These are phyloP conservation scores for Hypoxylon sp. DNA, from an alignment of 2,329 filamentous ascomycete genomes.

Conservation along the genomic window DNA sequence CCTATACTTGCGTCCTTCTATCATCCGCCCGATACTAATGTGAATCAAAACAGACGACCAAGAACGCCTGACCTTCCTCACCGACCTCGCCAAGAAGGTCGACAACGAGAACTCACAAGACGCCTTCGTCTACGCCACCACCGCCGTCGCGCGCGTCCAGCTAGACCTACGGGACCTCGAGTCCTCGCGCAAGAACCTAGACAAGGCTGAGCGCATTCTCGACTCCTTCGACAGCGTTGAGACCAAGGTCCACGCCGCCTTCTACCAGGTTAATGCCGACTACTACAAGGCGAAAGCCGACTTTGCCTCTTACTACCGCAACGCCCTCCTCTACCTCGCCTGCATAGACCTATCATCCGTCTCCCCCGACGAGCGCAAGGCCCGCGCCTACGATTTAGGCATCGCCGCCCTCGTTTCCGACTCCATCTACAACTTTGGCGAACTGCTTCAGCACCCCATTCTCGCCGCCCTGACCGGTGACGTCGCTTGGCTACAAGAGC, in stretches of 20 bases:
- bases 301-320: slow-evolving; percentile 97
- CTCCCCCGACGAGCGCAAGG: slow-evolving; percentile 78
- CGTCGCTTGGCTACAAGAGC: slow-evolving; percentile 89
- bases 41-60: slow-evolving; percentile 74
- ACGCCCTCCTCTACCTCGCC: slow-evolving; percentile 95
- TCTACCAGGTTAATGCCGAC: slow-evolving; percentile 94
- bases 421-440: slow-evolving; percentile 99
- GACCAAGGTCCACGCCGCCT: slow-evolving; percentile 93
- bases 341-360: slow-evolving; percentile 89
- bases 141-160: slow-evolving; percentile 89
- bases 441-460: slow-evolving; percentile 97
- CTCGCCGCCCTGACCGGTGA: slow-evolving; percentile 85
- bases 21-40: slow-evolving; percentile 1
- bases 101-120: slow-evolving; percentile 94
- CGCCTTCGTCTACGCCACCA: slow-evolving; percentile 92
- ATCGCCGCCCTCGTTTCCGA: slow-evolving; percentile 93
- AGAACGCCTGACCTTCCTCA: slow-evolving; percentile 87
- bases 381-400: slow-evolving; percentile 90
- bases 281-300: slow-evolving; percentile 96
- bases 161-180: slow-evolving; percentile 82
- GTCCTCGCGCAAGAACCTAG: slow-evolving; percentile 87
- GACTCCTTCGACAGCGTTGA: slow-evolving; percentile 96
- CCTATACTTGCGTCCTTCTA: not conserved
- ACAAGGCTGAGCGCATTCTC: slow-evolving; percentile 86
- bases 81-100: slow-evolving; percentile 86